Evolutionary conservation across 108 stramenopile genomes (phyloP).

Genomic region (Cylindrotheca fusiformis): DNA sequence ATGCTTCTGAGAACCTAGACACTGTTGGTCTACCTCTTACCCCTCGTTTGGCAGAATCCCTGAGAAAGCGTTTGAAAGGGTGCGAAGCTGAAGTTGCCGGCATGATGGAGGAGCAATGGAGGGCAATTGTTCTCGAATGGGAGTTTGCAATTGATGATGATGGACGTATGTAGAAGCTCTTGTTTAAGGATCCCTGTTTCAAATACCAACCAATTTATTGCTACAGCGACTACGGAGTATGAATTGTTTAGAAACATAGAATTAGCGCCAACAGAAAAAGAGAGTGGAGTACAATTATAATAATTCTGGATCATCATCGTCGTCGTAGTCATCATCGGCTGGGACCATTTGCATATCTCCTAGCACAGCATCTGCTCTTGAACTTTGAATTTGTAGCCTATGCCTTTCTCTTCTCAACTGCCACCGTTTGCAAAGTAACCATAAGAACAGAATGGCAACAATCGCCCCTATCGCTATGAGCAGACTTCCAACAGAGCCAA

Average conservation of each 20-base stretch:
- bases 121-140: constrained; percentile 66
- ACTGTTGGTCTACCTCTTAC: constrained; percentile 80
- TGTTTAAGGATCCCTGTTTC: no score
- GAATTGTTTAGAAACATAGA: no score
- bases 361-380: constrained; percentile 31
- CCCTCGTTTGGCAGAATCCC: constrained; percentile 72
- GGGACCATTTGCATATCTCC: constrained; percentile 48
- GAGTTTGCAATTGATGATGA: constrained; percentile 24
- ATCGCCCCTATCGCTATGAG: no score
- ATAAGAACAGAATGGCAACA: constrained; percentile 6
- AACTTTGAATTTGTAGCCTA: constrained; percentile 24
- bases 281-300: constrained; percentile 14
- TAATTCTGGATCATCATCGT: constrained; percentile 36
- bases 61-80: constrained; percentile 74
- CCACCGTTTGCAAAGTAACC: constrained; percentile 32
- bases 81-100: constrained; percentile 79
- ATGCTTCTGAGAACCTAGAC: constrained; percentile 79
- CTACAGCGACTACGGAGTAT: background rate
- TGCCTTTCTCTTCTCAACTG: constrained; percentile 31
- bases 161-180: background rate
- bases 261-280: no score
- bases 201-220: no score
- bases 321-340: constrained; percentile 27
- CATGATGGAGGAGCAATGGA: constrained; percentile 61
- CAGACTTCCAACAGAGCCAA: no score